Evolutionary conservation across 257 asterid genomes (phyloP), one percentile per base, ranked within the genome.

Genomic region (Plantago major): DNA sequence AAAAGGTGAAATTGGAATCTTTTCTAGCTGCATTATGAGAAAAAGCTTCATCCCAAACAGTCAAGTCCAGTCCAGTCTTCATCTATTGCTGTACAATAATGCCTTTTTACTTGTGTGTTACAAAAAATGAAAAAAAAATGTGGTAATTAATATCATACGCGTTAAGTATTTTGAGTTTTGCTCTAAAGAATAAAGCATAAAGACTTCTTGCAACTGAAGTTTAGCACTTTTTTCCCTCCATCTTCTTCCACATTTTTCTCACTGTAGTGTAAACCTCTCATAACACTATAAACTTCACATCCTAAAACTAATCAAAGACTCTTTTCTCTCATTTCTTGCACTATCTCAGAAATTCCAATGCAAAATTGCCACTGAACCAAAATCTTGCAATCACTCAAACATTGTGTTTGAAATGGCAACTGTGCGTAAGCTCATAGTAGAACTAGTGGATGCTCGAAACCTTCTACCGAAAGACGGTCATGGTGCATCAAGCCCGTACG

Each of bases 401-500:
- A 33, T 33, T 33, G 40, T 33, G 8, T 33, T 33, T 33, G 40
- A 5, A 42, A 90, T 87, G 96, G 88, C 65, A 33, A 65, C 65
- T 0, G 69, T 62, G 5, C 77, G 84, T 11, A 87, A 85, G 67
- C 97, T 90, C 22, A 60, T 83, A 42, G 97, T 90, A 0, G 97
- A 90, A 65, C 91, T 87, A 13, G 67, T 79, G 0, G 96, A 90
- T 18, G 97, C 94, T 3, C 80, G 95, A 12, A 78, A 82, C 43
- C 90, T 90, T 3, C 62, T 56, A 1, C 97, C 97, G 0, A 90
- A 87, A 64, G 97, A 90, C 52, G 97, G 97, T 9, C 94, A 85
- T 11, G 97, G 97, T 6, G 64, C 94, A 0, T 90, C 95, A 2
- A 90, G 97, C 57, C 91, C 97, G 0, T 87, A 90, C 51, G 94